Conservation (phyloP, 768 basidiomycete species). For the Cystobasidium tubakii region DNA sequence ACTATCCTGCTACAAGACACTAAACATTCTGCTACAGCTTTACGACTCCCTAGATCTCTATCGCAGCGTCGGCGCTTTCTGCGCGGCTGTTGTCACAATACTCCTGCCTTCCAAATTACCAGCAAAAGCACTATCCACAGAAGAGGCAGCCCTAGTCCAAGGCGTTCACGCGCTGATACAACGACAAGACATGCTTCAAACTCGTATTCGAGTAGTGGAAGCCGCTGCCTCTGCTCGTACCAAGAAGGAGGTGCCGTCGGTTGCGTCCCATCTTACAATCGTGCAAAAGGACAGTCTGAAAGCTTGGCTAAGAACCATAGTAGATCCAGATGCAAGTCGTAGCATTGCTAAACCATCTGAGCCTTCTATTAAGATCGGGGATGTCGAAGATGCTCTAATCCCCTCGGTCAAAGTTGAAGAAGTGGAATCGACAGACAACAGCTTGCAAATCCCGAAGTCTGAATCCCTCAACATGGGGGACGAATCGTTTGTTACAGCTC, state of each 20-base stretch:
- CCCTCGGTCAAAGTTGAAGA: neutral
- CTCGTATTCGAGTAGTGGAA: constrained; percentile 16
- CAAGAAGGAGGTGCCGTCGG: neutral
- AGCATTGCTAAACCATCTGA: neutral
- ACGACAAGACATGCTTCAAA: constrained; percentile 27
- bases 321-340: neutral
- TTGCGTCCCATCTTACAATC: neutral
- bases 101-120: constrained; percentile 5
- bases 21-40: neutral
- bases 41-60: neutral
- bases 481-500: neutral
- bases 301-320: constrained; percentile 1
- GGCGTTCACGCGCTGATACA: constrained; percentile 2
- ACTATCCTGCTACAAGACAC: neutral
- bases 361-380: neutral
- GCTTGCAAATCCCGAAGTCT: neutral
- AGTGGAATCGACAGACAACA: neutral
- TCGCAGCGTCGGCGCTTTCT: neutral
- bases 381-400: neutral
- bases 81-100: neutral
- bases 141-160: neutral
- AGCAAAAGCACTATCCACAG: neutral
- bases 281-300: neutral
- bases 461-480: neutral
- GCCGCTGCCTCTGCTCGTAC: neutral